Conservation (phyloP, 1,284 basidiomycete genomes). For the Leccinum pallidistipes region DNA sequence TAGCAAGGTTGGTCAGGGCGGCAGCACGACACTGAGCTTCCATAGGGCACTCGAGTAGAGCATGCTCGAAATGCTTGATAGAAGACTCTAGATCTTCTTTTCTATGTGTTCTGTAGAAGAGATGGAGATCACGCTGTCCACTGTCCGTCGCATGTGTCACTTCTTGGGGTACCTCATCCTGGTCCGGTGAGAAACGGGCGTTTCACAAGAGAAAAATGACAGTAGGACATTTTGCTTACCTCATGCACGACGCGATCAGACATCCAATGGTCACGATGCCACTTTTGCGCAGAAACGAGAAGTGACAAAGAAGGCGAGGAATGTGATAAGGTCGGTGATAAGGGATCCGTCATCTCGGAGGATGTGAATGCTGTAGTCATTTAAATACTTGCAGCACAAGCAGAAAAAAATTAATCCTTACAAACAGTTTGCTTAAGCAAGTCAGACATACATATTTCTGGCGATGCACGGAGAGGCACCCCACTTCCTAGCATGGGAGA, state of each 20-base stretch:
- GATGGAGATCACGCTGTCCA: neutral
- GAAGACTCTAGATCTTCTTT: slow-evolving; percentile 5
- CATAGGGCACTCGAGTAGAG: slow-evolving; percentile 4
- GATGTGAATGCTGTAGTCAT: neutral
- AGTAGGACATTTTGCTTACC: neutral
- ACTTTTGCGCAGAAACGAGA: neutral
- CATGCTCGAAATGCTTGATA: slow-evolving; percentile 5
- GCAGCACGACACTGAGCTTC: neutral
- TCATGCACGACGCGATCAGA: neutral
- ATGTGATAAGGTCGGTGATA: too few species aligned
- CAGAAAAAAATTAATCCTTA: neutral
- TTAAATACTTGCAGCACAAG: too few species aligned
- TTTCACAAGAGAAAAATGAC: neutral
- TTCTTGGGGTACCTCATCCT: neutral
- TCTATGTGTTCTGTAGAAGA: neutral
- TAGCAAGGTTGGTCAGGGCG: slow-evolving; percentile 15
- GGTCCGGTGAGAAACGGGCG: neutral
- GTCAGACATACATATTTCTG: slow-evolving; percentile 3
- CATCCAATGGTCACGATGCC: neutral
- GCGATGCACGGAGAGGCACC: neutral
- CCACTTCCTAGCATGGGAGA: slow-evolving; percentile 13
- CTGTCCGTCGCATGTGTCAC: slow-evolving; percentile 1
- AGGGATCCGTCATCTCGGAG: too few species aligned
- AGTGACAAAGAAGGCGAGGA: slow-evolving; percentile 1
- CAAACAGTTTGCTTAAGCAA: neutral